Conservation (phyloP, 331 rosid species). For the Arachis monticola region DNA sequence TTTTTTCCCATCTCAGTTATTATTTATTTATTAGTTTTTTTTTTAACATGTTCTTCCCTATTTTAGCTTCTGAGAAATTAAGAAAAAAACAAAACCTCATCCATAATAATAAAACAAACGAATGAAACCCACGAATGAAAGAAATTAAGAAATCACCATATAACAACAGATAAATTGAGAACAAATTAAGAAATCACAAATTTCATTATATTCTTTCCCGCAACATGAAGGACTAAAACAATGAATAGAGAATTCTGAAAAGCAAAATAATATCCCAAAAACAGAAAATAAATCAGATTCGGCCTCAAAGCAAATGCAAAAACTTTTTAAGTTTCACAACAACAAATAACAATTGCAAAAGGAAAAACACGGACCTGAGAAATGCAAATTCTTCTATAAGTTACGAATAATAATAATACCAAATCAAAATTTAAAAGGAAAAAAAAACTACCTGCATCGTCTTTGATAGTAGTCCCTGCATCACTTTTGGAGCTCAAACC, state of each 20-base stretch:
- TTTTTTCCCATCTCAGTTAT: not conserved
- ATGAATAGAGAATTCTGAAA: not conserved
- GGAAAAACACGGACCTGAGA: not conserved
- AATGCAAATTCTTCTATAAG: not conserved
- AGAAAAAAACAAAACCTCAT: not conserved
- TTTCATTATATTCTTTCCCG: not conserved
- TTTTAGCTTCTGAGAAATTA: not conserved
- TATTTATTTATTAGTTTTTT: not conserved
- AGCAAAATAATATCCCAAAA: not conserved
- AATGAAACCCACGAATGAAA: not conserved
- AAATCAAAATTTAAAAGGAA: not conserved
- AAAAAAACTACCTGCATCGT: constrained; percentile 59
- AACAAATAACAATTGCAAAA: not conserved
- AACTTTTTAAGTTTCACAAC: constrained; percentile 17
- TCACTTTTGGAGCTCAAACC: constrained; percentile 57
- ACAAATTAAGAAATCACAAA: constrained; percentile 3
- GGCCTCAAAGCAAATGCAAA: not conserved
- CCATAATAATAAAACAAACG: not conserved
- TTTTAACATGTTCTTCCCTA: not conserved
- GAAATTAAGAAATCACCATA: not conserved
- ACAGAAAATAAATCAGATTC: not conserved
- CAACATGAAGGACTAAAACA: not conserved
- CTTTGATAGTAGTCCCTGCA: constrained; percentile 42
- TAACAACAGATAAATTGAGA: not conserved
- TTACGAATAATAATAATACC: not conserved